Evolutionary conservation across 2,329 filamentous ascomycete genomes (phyloP).

Genomic region (Alternaria tenuissima): DNA sequence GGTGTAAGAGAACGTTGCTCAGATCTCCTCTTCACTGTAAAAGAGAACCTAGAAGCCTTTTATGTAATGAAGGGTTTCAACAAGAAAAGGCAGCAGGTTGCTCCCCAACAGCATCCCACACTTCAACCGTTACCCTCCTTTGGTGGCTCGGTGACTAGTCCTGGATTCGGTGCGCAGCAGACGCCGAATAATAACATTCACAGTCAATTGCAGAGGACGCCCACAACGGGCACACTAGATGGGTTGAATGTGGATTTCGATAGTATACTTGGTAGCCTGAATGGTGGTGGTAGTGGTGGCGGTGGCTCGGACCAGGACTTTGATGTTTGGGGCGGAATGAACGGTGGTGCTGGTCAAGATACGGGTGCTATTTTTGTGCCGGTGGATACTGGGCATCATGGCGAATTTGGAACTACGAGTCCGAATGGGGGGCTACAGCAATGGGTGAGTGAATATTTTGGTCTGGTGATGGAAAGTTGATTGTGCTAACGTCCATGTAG

Average conservation of each 20-base stretch:
- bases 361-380: constrained; percentile 49
- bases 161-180: constrained; percentile 17
- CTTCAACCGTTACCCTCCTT: constrained; percentile 34
- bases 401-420: constrained; percentile 34
- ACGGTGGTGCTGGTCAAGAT: constrained; percentile 34
- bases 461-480: too few species aligned
- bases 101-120: constrained; percentile 40
- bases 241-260: constrained; percentile 46
- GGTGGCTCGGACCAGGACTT: constrained; percentile 28
- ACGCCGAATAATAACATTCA: constrained; percentile 22
- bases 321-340: constrained; percentile 36
- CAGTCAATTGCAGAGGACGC: constrained; percentile 32
- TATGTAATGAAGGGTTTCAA: constrained; percentile 51
- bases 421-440: constrained; percentile 39
- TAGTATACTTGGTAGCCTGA: constrained; percentile 38
- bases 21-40: constrained; percentile 48
- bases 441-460: constrained; percentile 37
- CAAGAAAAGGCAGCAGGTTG: constrained; percentile 33
- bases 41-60: constrained; percentile 51
- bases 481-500: constrained; percentile 17
- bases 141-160: constrained; percentile 16
- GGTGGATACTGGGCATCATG: constrained; percentile 32
- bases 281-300: constrained; percentile 24
- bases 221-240: constrained; percentile 32
- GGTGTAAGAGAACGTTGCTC: constrained; percentile 46